A percentile compares a stretch with the other conserved stretches of the same genome.
Conservation (phyloP, 257 asterid genomes). For the Fraxinus quadrangulata region DNA sequence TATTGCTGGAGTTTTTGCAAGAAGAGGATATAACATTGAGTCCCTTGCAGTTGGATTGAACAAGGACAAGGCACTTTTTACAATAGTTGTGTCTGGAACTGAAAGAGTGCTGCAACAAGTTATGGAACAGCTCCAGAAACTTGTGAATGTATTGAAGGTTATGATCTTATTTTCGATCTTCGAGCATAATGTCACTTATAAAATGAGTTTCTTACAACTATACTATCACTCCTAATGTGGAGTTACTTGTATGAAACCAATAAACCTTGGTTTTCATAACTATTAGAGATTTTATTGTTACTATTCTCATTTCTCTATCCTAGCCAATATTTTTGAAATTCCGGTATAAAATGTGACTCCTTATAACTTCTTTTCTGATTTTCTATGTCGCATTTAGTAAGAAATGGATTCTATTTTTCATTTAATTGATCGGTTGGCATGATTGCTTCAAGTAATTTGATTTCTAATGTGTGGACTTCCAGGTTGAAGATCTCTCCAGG, state of each 20-base stretch:
- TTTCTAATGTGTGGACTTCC: conserved; percentile 26
- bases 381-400: neutral
- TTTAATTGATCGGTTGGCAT: conserved; percentile 3
- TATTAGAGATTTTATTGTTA: conserved; percentile 13
- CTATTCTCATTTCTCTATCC: neutral
- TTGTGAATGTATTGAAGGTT: conserved; percentile 91
- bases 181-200: neutral
- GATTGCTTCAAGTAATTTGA: conserved; percentile 15
- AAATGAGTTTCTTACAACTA: conserved; percentile 7
- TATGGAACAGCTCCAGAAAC: conserved; percentile 90
- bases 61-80: conserved; percentile 91
- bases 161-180: conserved; percentile 23
- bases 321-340: neutral
- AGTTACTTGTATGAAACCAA: conserved; percentile 2
- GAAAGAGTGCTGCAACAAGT: conserved; percentile 78
- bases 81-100: conserved; percentile 92
- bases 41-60: conserved; percentile 98
- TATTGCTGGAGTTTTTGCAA: conserved; percentile 94
- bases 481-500: conserved; percentile 90
- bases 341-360: conserved; percentile 3
- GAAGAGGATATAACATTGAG: conserved; percentile 96
- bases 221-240: neutral
- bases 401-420: conserved; percentile 9
- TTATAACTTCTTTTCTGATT: conserved; percentile 10
- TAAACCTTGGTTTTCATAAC: conserved; percentile 2